A percentile compares a stretch with the other conserved stretches of the same genome.
Evolutionary conservation across 495 filamentous ascomycete genomes (phyloP).

Genomic region (Xylaria cubensis): DNA sequence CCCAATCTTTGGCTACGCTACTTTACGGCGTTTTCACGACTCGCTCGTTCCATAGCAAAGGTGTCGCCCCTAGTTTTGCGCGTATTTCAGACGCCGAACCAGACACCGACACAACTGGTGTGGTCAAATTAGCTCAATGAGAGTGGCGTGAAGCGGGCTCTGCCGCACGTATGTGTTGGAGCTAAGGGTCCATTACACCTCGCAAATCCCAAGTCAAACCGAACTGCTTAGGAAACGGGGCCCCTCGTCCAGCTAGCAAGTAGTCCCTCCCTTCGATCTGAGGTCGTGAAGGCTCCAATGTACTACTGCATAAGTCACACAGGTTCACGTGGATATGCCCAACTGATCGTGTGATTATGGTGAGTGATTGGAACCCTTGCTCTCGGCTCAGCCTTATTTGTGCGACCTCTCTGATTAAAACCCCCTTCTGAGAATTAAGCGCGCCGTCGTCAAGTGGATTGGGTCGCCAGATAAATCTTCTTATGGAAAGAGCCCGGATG

Average conservation of each 20-base stretch:
- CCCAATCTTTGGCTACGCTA: background rate
- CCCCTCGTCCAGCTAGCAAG: background rate
- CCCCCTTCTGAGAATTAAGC: background rate
- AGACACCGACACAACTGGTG: background rate
- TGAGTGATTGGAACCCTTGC: background rate
- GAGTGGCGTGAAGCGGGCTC: slow-evolving; percentile 6
- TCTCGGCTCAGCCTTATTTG: slow-evolving; percentile 15
- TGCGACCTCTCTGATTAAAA: background rate
- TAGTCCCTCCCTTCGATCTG: background rate
- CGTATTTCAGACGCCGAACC: background rate
- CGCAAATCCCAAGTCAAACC: background rate
- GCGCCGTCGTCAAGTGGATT: background rate
- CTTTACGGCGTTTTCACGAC: background rate
- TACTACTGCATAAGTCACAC: background rate
- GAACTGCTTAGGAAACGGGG: background rate
- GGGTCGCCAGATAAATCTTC: slow-evolving; percentile 2
- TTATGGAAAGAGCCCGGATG: background rate
- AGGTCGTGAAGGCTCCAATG: background rate
- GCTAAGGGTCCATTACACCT: background rate
- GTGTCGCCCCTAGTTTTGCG: background rate
- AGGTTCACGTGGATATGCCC: slow-evolving; percentile 6
- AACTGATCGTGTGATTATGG: background rate
- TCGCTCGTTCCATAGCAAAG: background rate
- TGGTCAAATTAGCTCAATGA: background rate
- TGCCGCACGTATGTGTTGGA: background rate